phyloP scores from a whole-genome alignment of 352 stramenopile genomes.

The Globisporangium yorkense region DNA sequence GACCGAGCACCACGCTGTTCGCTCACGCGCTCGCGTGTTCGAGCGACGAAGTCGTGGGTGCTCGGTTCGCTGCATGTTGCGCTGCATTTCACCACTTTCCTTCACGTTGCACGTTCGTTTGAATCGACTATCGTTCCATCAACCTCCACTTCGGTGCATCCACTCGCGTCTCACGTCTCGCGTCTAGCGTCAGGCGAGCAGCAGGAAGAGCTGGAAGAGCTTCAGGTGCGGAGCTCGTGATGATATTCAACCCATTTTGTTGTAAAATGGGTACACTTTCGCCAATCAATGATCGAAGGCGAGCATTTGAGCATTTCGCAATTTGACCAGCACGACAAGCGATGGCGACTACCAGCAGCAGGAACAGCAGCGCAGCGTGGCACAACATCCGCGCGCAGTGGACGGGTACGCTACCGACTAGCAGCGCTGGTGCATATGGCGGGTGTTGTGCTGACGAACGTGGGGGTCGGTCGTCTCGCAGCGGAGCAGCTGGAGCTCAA shows the following conservation, averaged over 20 bases:
- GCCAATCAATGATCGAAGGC: not conserved
- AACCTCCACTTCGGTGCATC: too few species aligned
- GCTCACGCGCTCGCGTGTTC: too few species aligned
- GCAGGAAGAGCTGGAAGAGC: too few species aligned
- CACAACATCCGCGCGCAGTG: constrained; percentile 10
- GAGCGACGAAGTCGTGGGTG: not conserved
- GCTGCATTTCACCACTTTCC: not conserved
- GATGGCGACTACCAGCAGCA: not conserved
- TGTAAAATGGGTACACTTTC: not conserved
- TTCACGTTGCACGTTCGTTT: not conserved
- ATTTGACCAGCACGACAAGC: not conserved
- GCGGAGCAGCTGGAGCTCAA: constrained; percentile 60
- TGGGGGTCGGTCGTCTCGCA: constrained; percentile 6
- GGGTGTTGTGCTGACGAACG: not conserved
- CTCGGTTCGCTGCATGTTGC: not conserved
- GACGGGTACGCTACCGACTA: constrained; percentile 3
- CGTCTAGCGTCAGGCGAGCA: too few species aligned
- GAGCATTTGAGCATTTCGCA: not conserved
- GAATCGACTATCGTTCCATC: not conserved
- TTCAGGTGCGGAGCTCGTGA: too few species aligned
- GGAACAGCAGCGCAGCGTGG: not conserved
- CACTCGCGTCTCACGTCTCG: too few species aligned
- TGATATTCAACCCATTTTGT: not conserved
- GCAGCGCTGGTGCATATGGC: too few species aligned
- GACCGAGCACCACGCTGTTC: not conserved